A percentile compares a stretch with the other conserved stretches of the same genome.
These are phyloP conservation scores for Fistulinella prunicolor DNA, from an alignment of 768 basidiomycete species.

Conservation along the genomic window DNA sequence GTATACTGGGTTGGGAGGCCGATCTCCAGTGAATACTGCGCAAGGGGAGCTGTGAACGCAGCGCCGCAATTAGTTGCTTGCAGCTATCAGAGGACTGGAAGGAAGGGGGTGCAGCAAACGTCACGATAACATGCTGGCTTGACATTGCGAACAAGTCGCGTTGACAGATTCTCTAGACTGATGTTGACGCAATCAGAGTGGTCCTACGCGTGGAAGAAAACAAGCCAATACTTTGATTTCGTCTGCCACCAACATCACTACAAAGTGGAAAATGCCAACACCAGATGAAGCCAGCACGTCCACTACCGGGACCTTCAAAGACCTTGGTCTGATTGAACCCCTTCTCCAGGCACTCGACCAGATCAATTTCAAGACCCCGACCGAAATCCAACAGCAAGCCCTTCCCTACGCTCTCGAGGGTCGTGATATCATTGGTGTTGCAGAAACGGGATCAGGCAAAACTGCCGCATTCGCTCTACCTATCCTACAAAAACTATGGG, in stretches of 20 bases:
- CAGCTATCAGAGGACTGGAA: constrained; percentile 72
- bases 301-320: constrained; percentile 59
- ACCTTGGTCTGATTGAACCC: constrained; percentile 85
- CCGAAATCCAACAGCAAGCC: constrained; percentile 83
- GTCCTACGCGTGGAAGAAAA: constrained; percentile 15
- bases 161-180: too few species aligned
- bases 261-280: constrained; percentile 52
- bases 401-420: constrained; percentile 89
- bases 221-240: too few species aligned
- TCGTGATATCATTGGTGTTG: constrained; percentile 97
- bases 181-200: too few species aligned
- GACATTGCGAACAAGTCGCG: constrained; percentile 28
- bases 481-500: constrained; percentile 95
- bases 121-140: constrained; percentile 57
- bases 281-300: constrained; percentile 61
- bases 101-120: constrained; percentile 61
- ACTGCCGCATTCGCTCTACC: constrained; percentile 97
- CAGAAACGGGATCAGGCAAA: constrained; percentile 96
- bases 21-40: constrained; percentile 94
- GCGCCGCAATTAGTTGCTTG: constrained; percentile 61
- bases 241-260: too few species aligned
- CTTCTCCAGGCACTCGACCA: constrained; percentile 82
- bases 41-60: constrained; percentile 76
- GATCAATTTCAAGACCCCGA: constrained; percentile 80
- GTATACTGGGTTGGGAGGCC: constrained; percentile 60